phyloP scores from a whole-genome alignment of 139 green algal species.

The Marvania coccoides region DNA sequence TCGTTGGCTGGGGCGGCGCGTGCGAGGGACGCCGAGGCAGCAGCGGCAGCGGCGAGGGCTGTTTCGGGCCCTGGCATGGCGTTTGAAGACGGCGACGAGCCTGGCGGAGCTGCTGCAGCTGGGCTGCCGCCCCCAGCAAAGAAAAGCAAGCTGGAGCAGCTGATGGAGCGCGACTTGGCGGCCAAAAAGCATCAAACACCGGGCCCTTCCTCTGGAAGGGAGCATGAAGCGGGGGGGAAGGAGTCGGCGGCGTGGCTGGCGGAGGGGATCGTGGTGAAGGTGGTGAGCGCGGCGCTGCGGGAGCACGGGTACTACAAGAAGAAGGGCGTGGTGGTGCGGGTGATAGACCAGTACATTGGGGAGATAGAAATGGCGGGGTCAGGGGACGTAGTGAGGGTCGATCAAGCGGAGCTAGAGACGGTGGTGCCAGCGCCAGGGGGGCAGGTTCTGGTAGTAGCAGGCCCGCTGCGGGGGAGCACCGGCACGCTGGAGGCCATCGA shows the following conservation, averaged over 20 bases:
- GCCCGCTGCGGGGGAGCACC: slow-evolving; percentile 41
- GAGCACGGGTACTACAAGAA: slow-evolving; percentile 86
- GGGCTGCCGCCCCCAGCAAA: slow-evolving; percentile 3
- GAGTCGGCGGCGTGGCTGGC: slow-evolving; percentile 52
- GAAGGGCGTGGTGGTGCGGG: slow-evolving; percentile 73
- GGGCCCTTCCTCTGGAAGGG: too few relatives aligned
- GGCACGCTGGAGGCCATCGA: slow-evolving; percentile 57
- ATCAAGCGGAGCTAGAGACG: slow-evolving; percentile 91
- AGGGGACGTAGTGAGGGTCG: slow-evolving; percentile 71
- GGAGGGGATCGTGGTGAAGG: slow-evolving; percentile 84
- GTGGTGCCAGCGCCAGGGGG: slow-evolving; percentile 63
- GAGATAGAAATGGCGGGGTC: slow-evolving; percentile 70
- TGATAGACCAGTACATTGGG: slow-evolving; percentile 67
- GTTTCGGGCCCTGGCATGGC: not conserved
- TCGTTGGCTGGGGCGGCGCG: slow-evolving; percentile 18
- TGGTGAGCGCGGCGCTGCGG: slow-evolving; percentile 69
- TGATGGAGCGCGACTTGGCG: slow-evolving; percentile 55
- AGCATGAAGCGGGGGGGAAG: not conserved
- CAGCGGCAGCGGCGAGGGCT: not conserved
- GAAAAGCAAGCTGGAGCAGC: slow-evolving; percentile 62
- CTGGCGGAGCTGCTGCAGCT: not conserved
- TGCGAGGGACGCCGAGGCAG: not conserved
- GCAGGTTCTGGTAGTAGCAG: slow-evolving; percentile 70
- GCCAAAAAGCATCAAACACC: slow-evolving; percentile 22
- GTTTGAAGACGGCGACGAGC: slow-evolving; percentile 16